Conservation (phyloP, 345 rosid genomes). For the Arabidopsis suecica region DNA sequence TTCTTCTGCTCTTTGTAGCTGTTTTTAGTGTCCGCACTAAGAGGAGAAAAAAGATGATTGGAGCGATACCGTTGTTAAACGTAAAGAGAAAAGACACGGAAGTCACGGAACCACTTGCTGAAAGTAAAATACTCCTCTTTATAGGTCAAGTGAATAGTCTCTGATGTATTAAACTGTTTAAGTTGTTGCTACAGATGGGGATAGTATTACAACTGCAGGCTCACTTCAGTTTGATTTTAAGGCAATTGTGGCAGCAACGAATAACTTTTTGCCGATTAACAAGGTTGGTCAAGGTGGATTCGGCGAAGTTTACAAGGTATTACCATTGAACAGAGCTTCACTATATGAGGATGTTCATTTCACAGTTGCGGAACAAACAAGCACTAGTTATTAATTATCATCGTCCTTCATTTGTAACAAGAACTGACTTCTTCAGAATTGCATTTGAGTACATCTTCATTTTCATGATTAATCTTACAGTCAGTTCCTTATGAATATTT, state of each 20-base stretch:
- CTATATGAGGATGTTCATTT: no score
- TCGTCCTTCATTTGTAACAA: background rate
- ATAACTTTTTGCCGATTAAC: conserved; percentile 51
- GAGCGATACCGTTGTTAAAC: no score
- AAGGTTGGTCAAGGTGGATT: conserved; percentile 67
- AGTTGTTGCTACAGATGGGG: conserved; percentile 25
- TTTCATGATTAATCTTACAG: background rate
- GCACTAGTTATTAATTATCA: background rate
- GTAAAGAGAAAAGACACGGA: no score
- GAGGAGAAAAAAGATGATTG: conserved; percentile 29
- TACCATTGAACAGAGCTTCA: no score
- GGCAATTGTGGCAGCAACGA: conserved; percentile 50
- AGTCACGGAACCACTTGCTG: background rate
- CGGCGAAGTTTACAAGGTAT: conserved; percentile 1
- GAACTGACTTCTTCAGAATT: background rate
- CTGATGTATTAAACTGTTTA: background rate
- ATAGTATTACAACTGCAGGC: conserved; percentile 45
- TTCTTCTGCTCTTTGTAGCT: conserved; percentile 28
- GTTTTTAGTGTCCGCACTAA: conserved; percentile 37
- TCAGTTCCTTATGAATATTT: background rate
- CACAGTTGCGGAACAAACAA: background rate
- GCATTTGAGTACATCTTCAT: background rate
- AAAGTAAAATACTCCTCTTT: conserved; percentile 36
- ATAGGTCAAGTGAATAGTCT: background rate
- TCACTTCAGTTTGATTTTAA: conserved; percentile 54